phyloP scores from a whole-genome alignment of 106 monocot genomes.

The Phalaenopsis aphrodite region DNA sequence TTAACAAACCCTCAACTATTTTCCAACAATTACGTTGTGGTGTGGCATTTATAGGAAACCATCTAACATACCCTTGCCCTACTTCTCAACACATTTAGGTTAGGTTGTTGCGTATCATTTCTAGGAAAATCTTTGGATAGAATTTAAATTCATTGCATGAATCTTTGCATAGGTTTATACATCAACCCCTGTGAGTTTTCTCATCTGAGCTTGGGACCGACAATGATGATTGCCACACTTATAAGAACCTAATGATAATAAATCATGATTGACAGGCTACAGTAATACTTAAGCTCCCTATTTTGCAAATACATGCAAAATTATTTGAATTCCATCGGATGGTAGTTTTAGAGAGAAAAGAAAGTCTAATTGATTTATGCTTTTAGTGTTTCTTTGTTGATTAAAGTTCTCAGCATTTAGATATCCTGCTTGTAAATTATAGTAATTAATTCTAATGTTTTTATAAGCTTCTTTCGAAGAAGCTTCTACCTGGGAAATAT shows the following conservation, averaged over 20 bases:
- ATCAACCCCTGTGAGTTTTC: too few species aligned
- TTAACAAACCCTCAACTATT: too few species aligned
- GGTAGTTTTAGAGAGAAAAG: not conserved
- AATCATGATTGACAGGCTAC: not conserved
- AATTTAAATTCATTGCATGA: not conserved
- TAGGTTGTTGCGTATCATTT: not conserved
- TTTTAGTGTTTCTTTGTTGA: not conserved
- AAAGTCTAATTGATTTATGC: not conserved
- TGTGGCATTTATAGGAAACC: too few species aligned
- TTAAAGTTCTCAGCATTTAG: not conserved
- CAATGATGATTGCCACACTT: not conserved
- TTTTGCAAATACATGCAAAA: not conserved
- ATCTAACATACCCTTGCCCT: too few species aligned
- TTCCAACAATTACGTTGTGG: too few species aligned
- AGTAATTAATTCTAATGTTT: not conserved
- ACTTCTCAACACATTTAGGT: not conserved
- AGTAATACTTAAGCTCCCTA: not conserved
- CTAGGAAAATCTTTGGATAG: not conserved
- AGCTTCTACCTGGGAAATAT: not conserved
- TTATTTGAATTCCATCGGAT: not conserved
- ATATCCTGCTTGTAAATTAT: not conserved
- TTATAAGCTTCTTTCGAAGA: not conserved
- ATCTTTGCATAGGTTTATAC: too few species aligned
- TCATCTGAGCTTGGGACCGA: too few species aligned
- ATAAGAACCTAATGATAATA: not conserved